phyloP scores from a whole-genome alignment of 1,284 basidiomycete species.

The Caloboletus firmus region DNA sequence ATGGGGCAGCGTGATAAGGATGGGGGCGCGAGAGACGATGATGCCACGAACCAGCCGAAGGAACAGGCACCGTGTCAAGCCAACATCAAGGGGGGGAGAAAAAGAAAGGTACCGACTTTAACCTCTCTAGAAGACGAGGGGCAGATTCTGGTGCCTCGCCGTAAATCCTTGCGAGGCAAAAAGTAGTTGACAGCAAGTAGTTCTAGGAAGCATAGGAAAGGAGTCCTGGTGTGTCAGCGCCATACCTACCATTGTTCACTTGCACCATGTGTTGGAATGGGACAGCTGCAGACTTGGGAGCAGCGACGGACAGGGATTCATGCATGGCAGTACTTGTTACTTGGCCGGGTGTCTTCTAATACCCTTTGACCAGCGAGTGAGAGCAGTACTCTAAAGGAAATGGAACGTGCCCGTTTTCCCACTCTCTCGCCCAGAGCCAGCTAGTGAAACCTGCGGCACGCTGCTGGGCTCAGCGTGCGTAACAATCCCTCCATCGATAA shows the following conservation, averaged over 20 bases:
- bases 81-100: conserved; percentile 13
- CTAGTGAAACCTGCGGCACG: conserved; percentile 14
- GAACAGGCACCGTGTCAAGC: conserved; percentile 57
- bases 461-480: conserved; percentile 28
- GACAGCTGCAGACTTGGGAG: not conserved
- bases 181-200: conserved; percentile 1
- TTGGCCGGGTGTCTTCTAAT: not conserved
- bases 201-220: not conserved
- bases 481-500: conserved; percentile 13
- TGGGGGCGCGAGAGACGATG: conserved; percentile 42
- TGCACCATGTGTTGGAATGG: not conserved
- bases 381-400: not conserved
- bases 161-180: conserved; percentile 24
- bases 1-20: conserved; percentile 64
- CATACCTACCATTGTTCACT: not conserved
- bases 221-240: not conserved
- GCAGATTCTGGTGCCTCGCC: conserved; percentile 12
- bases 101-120: conserved; percentile 25
- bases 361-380: not conserved
- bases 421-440: conserved; percentile 30
- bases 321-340: not conserved
- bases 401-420: conserved; percentile 29
- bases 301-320: not conserved
- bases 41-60: conserved; percentile 66
- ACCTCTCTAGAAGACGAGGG: conserved; percentile 5